Percentiles rank a stretch among this genome's conserved stretches.
Conservation (phyloP, 768 basidiomycete genomes). For the Boletus bicolor region DNA sequence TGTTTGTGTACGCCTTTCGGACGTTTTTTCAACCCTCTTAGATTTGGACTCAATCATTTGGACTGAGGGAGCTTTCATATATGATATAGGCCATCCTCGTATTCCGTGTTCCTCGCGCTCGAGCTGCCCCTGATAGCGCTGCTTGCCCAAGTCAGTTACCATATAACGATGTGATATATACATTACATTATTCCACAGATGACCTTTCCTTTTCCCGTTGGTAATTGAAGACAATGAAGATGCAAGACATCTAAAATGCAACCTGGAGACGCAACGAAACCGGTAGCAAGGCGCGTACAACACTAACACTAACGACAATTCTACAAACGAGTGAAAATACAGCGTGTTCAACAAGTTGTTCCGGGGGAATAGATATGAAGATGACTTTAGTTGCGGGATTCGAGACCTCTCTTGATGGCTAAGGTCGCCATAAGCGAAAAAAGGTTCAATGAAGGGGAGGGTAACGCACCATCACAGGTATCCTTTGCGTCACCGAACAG, state of each 20-base stretch:
- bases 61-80: conserved; percentile 20
- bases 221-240: conserved; percentile 13
- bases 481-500: conserved; percentile 90
- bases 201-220: neutral
- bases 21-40: conserved; percentile 23
- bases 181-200: conserved; percentile 23
- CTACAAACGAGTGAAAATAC: conserved; percentile 23
- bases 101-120: conserved; percentile 9
- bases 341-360: conserved; percentile 12
- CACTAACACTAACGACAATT: neutral
- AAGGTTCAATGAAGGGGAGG: neutral
- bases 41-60: conserved; percentile 27
- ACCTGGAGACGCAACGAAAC: neutral
- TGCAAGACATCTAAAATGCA: neutral
- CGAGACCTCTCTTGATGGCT: conserved; percentile 64
- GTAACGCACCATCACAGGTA: conserved; percentile 71
- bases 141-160: conserved; percentile 16
- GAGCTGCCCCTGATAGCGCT: conserved; percentile 8
- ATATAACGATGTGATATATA: conserved; percentile 30
- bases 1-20: conserved; percentile 19
- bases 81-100: conserved; percentile 22
- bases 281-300: neutral
- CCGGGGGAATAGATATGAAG: neutral
- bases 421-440: neutral
- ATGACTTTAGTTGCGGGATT: conserved; percentile 28